phyloP scores from a whole-genome alignment of 2,329 filamentous ascomycete species.

The Hortaea sp. region DNA sequence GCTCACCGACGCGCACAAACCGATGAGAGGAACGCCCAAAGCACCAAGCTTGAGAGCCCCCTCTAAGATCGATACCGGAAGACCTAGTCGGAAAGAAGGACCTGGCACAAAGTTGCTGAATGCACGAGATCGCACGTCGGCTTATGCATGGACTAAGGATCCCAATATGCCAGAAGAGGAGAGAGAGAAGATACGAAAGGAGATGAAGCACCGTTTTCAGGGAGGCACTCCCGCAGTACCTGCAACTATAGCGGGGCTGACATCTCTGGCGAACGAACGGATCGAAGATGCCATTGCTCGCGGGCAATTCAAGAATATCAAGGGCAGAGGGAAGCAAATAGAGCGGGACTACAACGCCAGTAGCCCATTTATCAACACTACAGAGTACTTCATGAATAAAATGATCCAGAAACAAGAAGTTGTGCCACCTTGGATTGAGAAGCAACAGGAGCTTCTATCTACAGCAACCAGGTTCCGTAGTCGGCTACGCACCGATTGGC shows the following conservation, averaged over 20 bases:
- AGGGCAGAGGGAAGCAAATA: conserved; percentile 61
- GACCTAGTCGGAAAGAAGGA: conserved; percentile 29
- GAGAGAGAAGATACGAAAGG: conserved; percentile 57
- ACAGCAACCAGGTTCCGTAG: conserved; percentile 60
- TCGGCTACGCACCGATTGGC: conserved; percentile 74
- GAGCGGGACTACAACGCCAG: conserved; percentile 72
- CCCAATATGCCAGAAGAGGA: conserved; percentile 58
- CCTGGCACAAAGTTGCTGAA: conserved; percentile 44
- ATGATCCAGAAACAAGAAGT: conserved; percentile 96
- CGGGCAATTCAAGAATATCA: conserved; percentile 80
- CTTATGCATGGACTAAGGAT: conserved; percentile 42
- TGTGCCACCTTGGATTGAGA: conserved; percentile 96
- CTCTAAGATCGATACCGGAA: conserved; percentile 36
- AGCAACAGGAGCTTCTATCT: conserved; percentile 78
- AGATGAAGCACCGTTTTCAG: conserved; percentile 72
- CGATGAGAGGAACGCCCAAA: conserved; percentile 34
- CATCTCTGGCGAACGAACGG: conserved; percentile 75
- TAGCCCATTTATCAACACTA: conserved; percentile 88
- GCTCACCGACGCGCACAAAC: conserved; percentile 53
- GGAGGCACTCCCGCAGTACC: conserved; percentile 64
- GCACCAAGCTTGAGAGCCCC: conserved; percentile 27
- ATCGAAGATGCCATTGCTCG: conserved; percentile 91
- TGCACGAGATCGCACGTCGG: conserved; percentile 48
- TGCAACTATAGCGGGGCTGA: conserved; percentile 65
- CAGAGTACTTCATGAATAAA: conserved; percentile 96